phyloP scores from a whole-genome alignment of 2,329 filamentous ascomycete species.

The Phaeosphaeria sp. region DNA sequence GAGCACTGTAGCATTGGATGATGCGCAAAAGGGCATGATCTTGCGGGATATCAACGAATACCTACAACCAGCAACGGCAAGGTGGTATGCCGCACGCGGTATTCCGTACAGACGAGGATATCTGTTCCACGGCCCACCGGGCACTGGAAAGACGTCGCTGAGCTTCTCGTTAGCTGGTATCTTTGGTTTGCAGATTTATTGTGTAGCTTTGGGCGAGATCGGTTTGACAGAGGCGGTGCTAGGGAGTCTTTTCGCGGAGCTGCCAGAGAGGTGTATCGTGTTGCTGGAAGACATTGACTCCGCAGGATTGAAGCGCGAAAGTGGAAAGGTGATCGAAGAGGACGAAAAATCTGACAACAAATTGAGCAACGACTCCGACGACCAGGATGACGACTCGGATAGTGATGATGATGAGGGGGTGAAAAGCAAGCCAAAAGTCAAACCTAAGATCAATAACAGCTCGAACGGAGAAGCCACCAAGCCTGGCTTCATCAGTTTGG shows the following conservation, averaged over 20 bases:
- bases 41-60: constrained; percentile 80
- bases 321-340: constrained; percentile 1
- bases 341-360: constrained; percentile 4
- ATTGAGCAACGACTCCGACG: neutral
- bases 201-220: constrained; percentile 66
- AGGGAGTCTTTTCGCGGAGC: constrained; percentile 51
- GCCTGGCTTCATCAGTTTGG: constrained; percentile 70
- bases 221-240: constrained; percentile 73
- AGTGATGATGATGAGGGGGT: constrained; percentile 20
- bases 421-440: constrained; percentile 5
- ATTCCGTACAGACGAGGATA: constrained; percentile 88
- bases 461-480: neutral
- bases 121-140: constrained; percentile 79
- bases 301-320: constrained; percentile 52
- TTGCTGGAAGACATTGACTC: constrained; percentile 58
- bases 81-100: constrained; percentile 85
- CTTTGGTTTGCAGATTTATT: constrained; percentile 56
- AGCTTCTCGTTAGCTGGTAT: constrained; percentile 54
- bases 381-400: constrained; percentile 12
- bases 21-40: constrained; percentile 69
- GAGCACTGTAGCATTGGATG: constrained; percentile 76
- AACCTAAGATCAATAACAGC: constrained; percentile 1
- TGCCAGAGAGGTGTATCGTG: constrained; percentile 55
- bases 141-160: constrained; percentile 74
- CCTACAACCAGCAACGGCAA: constrained; percentile 71